Evolutionary conservation across 2,329 filamentous ascomycete species (phyloP).

Genomic region (Corinectria fuckeliana): DNA sequence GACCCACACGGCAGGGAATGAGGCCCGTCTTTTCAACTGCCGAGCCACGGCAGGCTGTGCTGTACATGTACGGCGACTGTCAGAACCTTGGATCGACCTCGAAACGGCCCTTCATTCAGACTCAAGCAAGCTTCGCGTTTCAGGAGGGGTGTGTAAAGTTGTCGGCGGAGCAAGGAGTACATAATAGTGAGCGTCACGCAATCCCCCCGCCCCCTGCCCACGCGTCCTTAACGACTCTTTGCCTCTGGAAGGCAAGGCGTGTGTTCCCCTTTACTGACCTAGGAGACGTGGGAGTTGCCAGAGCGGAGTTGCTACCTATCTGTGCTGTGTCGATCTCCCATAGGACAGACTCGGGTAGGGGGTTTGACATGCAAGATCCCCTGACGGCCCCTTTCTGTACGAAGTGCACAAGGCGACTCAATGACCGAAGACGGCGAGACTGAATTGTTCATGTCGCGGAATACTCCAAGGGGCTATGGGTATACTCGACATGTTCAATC

Average conservation of each 20-base stretch:
- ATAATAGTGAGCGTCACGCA: slow-evolving; percentile 2
- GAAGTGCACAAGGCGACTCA: neutral
- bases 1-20: slow-evolving; percentile 7
- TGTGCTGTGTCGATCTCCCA: slow-evolving; percentile 30
- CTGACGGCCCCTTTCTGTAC: neutral
- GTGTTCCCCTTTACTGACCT: neutral
- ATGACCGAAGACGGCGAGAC: slow-evolving; percentile 3
- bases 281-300: neutral
- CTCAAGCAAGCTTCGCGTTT: slow-evolving; percentile 27
- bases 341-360: slow-evolving; percentile 12
- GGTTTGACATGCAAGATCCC: slow-evolving; percentile 29
- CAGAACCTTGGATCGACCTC: slow-evolving; percentile 32
- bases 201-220: slow-evolving; percentile 9
- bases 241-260: neutral
- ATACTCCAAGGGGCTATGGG: neutral
- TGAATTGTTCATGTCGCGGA: neutral
- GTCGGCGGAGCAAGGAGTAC: slow-evolving; percentile 3
- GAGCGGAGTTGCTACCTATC: neutral
- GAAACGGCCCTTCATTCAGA: slow-evolving; percentile 16
- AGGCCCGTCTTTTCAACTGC: slow-evolving; percentile 24
- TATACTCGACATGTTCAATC: neutral
- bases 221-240: slow-evolving; percentile 9
- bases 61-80: slow-evolving; percentile 27
- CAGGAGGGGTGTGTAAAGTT: slow-evolving; percentile 21
- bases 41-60: slow-evolving; percentile 29